A percentile compares a stretch with the other conserved stretches of the same genome.
These are phyloP conservation scores for Cucumis sativus DNA, from an alignment of 306 rosid species.

Conservation along the genomic window DNA sequence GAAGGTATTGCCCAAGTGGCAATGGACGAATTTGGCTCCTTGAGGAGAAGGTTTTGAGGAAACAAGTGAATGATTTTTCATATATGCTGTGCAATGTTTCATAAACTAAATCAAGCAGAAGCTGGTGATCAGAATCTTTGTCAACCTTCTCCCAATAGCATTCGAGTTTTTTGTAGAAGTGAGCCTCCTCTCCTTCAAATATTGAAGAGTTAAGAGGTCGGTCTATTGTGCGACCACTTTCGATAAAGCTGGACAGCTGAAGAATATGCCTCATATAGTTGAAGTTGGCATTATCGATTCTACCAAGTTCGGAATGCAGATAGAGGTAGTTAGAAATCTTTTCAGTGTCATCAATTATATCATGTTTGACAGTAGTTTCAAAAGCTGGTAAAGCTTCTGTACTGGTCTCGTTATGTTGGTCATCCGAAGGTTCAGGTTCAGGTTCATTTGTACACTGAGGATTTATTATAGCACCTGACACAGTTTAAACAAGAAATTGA, in stretches of 20 bases:
- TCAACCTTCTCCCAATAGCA: constrained; percentile 12
- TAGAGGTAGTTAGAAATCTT: constrained; percentile 5
- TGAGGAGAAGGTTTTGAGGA: constrained; percentile 43
- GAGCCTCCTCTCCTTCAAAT: constrained; percentile 31
- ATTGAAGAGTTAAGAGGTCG: constrained; percentile 39
- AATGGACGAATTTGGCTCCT: constrained; percentile 29
- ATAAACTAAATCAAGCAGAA: constrained; percentile 53
- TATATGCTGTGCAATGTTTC: constrained; percentile 38
- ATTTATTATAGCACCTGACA: constrained; percentile 17
- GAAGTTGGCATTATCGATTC: constrained; percentile 27
- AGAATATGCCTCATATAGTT: constrained; percentile 46
- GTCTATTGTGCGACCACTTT: constrained; percentile 34
- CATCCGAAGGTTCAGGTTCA: background rate
- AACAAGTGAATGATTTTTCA: constrained; percentile 47
- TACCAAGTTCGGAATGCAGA: constrained; percentile 9
- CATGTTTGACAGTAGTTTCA: background rate
- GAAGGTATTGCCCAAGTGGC: constrained; percentile 42
- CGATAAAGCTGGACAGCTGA: constrained; percentile 47
- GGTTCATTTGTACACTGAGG: background rate
- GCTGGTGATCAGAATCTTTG: constrained; percentile 28
- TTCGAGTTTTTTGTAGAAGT: constrained; percentile 26
- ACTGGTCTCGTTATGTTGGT: background rate
- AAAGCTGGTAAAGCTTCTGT: background rate
- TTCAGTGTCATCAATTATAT: constrained; percentile 11
- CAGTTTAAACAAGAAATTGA: constrained; percentile 8